Percentiles rank a stretch among this genome's conserved stretches.
Conservation (phyloP, 2,329 filamentous ascomycete species). For the Penicillium olsonii region DNA sequence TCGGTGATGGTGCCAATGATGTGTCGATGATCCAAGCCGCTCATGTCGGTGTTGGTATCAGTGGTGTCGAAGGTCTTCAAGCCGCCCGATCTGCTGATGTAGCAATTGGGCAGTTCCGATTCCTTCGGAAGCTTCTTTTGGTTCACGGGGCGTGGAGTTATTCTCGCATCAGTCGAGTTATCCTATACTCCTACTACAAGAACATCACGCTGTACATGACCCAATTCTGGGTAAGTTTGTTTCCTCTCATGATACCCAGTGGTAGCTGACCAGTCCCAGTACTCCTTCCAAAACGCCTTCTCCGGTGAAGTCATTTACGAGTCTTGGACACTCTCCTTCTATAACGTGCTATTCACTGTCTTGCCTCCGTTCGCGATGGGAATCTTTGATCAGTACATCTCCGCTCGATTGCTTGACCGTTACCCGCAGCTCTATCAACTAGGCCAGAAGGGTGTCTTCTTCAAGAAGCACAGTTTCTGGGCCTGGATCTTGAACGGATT, state of each 20-base stretch:
- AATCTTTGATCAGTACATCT: slow-evolving; percentile 97
- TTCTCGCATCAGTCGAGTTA: slow-evolving; percentile 93
- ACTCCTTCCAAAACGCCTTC: slow-evolving; percentile 97
- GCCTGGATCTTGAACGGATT: slow-evolving; percentile 93
- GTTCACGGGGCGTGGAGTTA: slow-evolving; percentile 98
- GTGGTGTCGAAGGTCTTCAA: slow-evolving; percentile 93
- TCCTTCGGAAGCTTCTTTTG: slow-evolving; percentile 85
- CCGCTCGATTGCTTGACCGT: slow-evolving; percentile 85
- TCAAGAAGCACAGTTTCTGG: slow-evolving; percentile 87
- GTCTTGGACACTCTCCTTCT: slow-evolving; percentile 98
- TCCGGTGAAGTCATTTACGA: slow-evolving; percentile 98
- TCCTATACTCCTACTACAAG: slow-evolving; percentile 99
- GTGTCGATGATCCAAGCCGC: slow-evolving; percentile 99
- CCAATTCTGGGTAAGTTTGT: slow-evolving; percentile 83
- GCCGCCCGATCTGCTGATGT: slow-evolving; percentile 95
- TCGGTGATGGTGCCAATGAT: slow-evolving; percentile 96
- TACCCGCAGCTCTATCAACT: slow-evolving; percentile 96
- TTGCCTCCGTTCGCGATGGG: slow-evolving; percentile 91
- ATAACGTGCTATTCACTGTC: slow-evolving; percentile 97
- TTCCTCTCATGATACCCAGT: not conserved
- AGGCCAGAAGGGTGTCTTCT: slow-evolving; percentile 90
- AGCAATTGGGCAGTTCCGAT: slow-evolving; percentile 93
- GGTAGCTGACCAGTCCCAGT: slow-evolving; percentile 55
- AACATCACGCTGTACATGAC: slow-evolving; percentile 99
- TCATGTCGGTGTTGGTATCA: slow-evolving; percentile 96